Conservation (phyloP, 176 grass and related monocot species). For the Secale cereale region DNA sequence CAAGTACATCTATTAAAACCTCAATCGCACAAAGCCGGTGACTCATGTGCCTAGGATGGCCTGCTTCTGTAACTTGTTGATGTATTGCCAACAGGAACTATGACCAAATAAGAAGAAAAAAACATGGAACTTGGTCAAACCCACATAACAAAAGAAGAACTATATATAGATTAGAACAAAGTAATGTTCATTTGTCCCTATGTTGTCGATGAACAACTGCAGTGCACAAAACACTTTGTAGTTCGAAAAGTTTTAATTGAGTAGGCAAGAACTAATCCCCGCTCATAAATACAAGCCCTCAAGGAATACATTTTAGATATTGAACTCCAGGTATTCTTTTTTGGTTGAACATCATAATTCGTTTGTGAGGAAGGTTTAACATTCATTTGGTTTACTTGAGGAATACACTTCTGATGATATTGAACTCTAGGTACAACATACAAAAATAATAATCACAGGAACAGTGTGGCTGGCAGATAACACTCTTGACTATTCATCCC, state of each 20-base stretch:
- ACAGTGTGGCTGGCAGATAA: not conserved
- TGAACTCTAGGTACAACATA: no score
- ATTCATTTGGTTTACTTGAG: not conserved
- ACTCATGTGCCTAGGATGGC: constrained; percentile 71
- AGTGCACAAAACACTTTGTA: not conserved
- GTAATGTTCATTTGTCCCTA: not conserved
- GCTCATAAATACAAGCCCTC: not conserved
- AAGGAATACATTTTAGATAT: constrained; percentile 5
- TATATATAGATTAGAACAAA: constrained; percentile 7
- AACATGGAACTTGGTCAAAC: constrained; percentile 15
- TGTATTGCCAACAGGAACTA: constrained; percentile 92
- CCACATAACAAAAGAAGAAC: not conserved
- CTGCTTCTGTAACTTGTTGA: constrained; percentile 78
- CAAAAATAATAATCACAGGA: no score
- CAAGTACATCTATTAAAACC: constrained; percentile 77
- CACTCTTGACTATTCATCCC: constrained; percentile 2
- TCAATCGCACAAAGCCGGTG: constrained; percentile 74
- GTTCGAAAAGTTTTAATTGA: not conserved
- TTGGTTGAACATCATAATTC: constrained; percentile 1
- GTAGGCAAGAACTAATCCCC: not conserved
- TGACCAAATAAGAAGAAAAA: constrained; percentile 23
- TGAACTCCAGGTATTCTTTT: not conserved
- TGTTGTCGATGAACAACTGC: not conserved
- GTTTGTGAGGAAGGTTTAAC: not conserved
- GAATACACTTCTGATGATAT: no score